Evolutionary conservation across 768 basidiomycete species (phyloP).

Genomic region (Galerina marginata): DNA sequence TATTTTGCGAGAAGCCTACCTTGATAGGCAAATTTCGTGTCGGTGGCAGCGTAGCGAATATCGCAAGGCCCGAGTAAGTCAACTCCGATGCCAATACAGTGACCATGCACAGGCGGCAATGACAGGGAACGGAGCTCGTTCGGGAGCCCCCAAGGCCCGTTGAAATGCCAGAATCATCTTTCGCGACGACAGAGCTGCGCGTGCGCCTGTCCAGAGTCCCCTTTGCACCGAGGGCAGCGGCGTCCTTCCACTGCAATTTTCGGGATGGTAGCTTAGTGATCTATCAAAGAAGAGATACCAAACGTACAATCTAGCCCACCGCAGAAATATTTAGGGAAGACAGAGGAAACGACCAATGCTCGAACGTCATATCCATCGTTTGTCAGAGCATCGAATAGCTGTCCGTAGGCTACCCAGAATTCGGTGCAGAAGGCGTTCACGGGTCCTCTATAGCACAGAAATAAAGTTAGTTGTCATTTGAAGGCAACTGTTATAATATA

Average conservation of each 20-base stretch:
- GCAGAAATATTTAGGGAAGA: constrained; percentile 74
- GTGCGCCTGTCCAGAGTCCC: constrained; percentile 51
- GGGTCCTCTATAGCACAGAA: constrained; percentile 48
- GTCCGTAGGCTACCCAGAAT: constrained; percentile 76
- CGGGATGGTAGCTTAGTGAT: neutral
- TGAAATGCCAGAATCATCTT: constrained; percentile 67
- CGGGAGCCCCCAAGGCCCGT: constrained; percentile 67
- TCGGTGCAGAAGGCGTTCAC: constrained; percentile 70
- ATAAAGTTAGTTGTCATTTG: neutral
- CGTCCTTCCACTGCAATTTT: constrained; percentile 35
- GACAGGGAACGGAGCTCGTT: constrained; percentile 76
- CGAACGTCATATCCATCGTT: constrained; percentile 60
- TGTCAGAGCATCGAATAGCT: constrained; percentile 61
- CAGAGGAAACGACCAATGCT: constrained; percentile 75
- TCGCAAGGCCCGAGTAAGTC: constrained; percentile 82
- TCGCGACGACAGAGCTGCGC: constrained; percentile 55
- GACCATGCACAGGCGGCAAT: constrained; percentile 84
- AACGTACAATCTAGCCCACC: constrained; percentile 81
- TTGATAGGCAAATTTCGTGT: constrained; percentile 75
- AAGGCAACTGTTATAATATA: constrained; percentile 22
- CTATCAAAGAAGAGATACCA: neutral
- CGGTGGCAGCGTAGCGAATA: constrained; percentile 72
- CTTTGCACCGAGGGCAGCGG: constrained; percentile 27
- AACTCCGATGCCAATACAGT: constrained; percentile 76
- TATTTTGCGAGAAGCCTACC: constrained; percentile 45